Base-by-base conservation (phyloP, 352 stramenopile genomes). In the Blastocystis sp. region DNA sequence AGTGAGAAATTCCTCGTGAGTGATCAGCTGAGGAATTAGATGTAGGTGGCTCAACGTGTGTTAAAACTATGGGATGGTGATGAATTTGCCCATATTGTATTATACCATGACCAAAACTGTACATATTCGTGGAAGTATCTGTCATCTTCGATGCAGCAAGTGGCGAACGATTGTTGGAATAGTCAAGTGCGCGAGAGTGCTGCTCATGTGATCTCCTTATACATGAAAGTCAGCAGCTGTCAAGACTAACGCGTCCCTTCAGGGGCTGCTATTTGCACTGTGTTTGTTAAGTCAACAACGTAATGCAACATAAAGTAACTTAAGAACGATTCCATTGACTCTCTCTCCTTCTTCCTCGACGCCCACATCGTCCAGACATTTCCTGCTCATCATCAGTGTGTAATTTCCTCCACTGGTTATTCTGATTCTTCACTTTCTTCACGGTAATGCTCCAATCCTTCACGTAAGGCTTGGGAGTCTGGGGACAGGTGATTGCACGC, bases 251-350 rank as follows among this genome's bases (percentile, higher is more conserved):
- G 16, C 16, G 27, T 66, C 16, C 16, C 57, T 21, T 32, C 37
- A 37, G 57, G 16, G 24, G 16, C 21, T 21, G 24, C 24, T 16
- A 29, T 32, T n/a, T 29, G 4, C 6, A 35, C 27, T 78, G 56
- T 32, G 37, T 78, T 78, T n/a, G n/a, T n/a, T 0, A n/a, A 78
- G 59, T 49, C 56, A 78, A 78, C 11, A 21, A 59, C n/a, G 7
- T 11, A 14, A 56, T 78, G 42, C 19, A 78, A 21, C 42, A 58
- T 59, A 78, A 58, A 32, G 12, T 29, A 24, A 24, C 56, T 37
- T 78, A 78, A 21, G 49, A 21, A 29, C 66, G 66, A 78, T 78
- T 78, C 66, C 66, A 78, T 39, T 78, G 66, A 58, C 66, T 78
- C n/a, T 59, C 66, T 58, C 66, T 78, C 42, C 29, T 78, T 21